A percentile compares a stretch with the other conserved stretches of the same genome.
These are phyloP conservation scores for Exophiala sideris DNA, from an alignment of 2,329 filamentous ascomycete species.

Conservation along the genomic window DNA sequence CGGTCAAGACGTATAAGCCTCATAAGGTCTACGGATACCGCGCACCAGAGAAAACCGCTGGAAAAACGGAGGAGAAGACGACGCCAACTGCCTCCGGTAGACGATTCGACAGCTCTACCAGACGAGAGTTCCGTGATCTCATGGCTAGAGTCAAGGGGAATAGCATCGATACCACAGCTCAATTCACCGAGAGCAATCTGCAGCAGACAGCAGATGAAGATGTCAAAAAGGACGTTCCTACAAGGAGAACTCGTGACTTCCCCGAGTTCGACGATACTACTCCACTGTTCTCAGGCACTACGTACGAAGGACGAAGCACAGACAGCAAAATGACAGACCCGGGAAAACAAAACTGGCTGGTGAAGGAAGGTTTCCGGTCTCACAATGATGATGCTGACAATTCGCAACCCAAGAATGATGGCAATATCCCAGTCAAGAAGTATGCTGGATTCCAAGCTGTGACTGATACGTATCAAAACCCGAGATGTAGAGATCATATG, in stretches of 20 bases:
- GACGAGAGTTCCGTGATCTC: conserved; percentile 18
- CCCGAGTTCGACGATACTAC: conserved; percentile 19
- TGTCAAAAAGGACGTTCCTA: background rate
- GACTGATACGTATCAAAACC: background rate
- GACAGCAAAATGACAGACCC: background rate
- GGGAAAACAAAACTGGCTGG: conserved; percentile 18
- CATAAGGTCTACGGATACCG: conserved; percentile 24
- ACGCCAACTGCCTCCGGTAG: background rate
- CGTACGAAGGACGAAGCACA: conserved; percentile 19
- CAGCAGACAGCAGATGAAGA: background rate
- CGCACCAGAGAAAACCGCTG: conserved; percentile 5
- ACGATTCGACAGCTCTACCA: conserved; percentile 17
- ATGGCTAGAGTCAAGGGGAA: conserved; percentile 23
- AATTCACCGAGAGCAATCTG: conserved; percentile 15
- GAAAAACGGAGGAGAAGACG: background rate
- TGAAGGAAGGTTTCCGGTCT: conserved; percentile 21
- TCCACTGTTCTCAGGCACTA: conserved; percentile 29
- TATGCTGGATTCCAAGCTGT: background rate
- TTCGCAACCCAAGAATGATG: background rate
- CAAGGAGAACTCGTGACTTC: conserved; percentile 9
- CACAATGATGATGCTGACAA: background rate
- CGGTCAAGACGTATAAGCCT: conserved; percentile 26
- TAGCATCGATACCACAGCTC: conserved; percentile 26
- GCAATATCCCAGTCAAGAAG: background rate
- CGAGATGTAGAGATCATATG: background rate